A percentile compares a stretch with the other conserved stretches of the same genome.
These are phyloP conservation scores for Neonectria ditissima DNA, from an alignment of 2,329 filamentous ascomycete species.

Conservation along the genomic window DNA sequence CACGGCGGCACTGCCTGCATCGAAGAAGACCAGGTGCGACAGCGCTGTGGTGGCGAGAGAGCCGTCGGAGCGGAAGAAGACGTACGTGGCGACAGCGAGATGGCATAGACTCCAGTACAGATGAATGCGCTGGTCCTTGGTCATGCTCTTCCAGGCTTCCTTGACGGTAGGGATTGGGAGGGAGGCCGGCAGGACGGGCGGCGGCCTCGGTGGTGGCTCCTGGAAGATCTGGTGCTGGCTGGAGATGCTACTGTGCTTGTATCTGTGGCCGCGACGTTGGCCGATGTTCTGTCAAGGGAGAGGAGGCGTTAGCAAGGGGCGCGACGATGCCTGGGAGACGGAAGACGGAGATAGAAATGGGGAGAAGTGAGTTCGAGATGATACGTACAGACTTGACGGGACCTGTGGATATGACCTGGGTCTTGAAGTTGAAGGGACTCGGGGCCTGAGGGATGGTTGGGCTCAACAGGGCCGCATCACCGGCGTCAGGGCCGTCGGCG, in stretches of 20 bases:
- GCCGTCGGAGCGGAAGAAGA: constrained; percentile 86
- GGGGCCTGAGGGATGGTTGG: constrained; percentile 42
- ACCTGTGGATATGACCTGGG: constrained; percentile 78
- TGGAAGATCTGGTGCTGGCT: constrained; percentile 93
- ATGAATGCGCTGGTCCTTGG: constrained; percentile 83
- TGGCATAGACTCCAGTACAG: constrained; percentile 93
- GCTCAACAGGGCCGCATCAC: constrained; percentile 20
- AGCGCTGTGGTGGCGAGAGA: constrained; percentile 92
- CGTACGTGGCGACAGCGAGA: constrained; percentile 82
- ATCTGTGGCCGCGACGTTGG: constrained; percentile 93
- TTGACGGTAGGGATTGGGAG: constrained; percentile 89
- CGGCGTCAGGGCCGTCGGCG: constrained; percentile 25
- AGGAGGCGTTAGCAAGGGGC: constrained; percentile 21
- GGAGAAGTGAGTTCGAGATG: background rate
- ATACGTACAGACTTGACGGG: constrained; percentile 80
- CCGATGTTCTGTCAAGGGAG: constrained; percentile 79
- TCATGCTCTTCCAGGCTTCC: constrained; percentile 92
- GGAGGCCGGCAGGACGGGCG: constrained; percentile 89
- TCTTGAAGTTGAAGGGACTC: constrained; percentile 95
- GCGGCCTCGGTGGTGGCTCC: constrained; percentile 86
- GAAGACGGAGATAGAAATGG: background rate
- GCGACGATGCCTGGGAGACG: background rate
- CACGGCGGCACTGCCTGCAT: constrained; percentile 90
- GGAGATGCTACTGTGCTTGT: constrained; percentile 96
- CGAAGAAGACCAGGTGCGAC: constrained; percentile 94